Percentiles rank a stretch among this genome's conserved stretches.
Evolutionary conservation across 164 flowering plant species (phyloP).

Genomic region (Nymphaea colorata): DNA sequence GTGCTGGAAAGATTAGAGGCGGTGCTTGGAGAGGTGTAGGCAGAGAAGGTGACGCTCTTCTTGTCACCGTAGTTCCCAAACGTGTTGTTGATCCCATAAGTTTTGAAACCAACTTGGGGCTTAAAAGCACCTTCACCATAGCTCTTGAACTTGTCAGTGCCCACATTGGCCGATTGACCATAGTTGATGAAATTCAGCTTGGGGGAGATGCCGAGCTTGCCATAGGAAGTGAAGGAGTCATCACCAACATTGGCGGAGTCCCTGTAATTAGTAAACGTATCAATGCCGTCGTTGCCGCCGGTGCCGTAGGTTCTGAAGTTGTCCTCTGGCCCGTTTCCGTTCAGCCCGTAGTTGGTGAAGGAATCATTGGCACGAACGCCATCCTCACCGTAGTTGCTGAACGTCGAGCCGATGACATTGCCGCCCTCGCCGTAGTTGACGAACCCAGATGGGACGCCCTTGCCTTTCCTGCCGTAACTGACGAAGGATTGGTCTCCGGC

Average conservation of each 20-base stretch:
- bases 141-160: slow-evolving; percentile 47
- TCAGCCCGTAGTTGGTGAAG: slow-evolving; percentile 35
- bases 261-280: slow-evolving; percentile 45
- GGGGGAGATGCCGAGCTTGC: slow-evolving; percentile 31
- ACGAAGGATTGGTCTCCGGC: slow-evolving; percentile 40
- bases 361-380: slow-evolving; percentile 48
- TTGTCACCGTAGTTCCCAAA: slow-evolving; percentile 39
- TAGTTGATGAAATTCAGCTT: slow-evolving; percentile 44
- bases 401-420: slow-evolving; percentile 44
- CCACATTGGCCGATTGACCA: slow-evolving; percentile 59
- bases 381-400: slow-evolving; percentile 38
- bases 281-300: slow-evolving; percentile 29
- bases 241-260: slow-evolving; percentile 61
- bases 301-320: slow-evolving; percentile 44
- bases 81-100: slow-evolving; percentile 33
- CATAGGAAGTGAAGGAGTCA: slow-evolving; percentile 59
- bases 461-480: slow-evolving; percentile 51
- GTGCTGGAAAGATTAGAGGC: slow-evolving; percentile 12
- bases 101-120: slow-evolving; percentile 35
- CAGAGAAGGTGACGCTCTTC: slow-evolving; percentile 29
- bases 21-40: slow-evolving; percentile 12
- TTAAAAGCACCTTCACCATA: slow-evolving; percentile 44
- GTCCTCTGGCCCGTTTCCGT: slow-evolving; percentile 47
- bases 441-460: slow-evolving; percentile 33
- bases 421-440: slow-evolving; percentile 29